Evolutionary conservation across 2,329 filamentous ascomycete species (phyloP).

Genomic region (Stagonosporopsis vannaccii): DNA sequence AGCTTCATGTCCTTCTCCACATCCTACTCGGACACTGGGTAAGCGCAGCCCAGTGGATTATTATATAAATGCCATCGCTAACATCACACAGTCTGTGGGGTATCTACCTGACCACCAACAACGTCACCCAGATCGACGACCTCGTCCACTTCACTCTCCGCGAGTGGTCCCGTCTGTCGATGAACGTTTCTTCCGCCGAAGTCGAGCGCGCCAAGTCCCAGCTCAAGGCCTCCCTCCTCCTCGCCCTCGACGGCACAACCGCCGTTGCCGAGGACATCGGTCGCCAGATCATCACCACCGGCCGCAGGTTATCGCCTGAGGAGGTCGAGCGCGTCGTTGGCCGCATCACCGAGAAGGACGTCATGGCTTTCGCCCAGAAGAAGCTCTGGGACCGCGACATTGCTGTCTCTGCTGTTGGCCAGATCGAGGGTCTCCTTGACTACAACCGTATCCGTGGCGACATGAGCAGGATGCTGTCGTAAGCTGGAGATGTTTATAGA

Average conservation of each 20-base stretch:
- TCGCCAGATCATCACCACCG: conserved; percentile 97
- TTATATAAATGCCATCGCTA: conserved; percentile 29
- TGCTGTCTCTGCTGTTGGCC: conserved; percentile 89
- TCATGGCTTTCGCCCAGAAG: conserved; percentile 93
- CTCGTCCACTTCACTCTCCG: conserved; percentile 97
- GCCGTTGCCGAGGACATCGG: conserved; percentile 98
- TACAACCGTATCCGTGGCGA: conserved; percentile 82
- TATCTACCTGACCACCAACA: conserved; percentile 96
- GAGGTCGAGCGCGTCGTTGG: conserved; percentile 95
- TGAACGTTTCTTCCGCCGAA: conserved; percentile 86
- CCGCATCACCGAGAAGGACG: conserved; percentile 90
- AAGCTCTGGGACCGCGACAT: conserved; percentile 98
- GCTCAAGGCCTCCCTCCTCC: conserved; percentile 96
- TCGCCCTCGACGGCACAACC: conserved; percentile 96
- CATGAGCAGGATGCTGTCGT: conserved; percentile 77
- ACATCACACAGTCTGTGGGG: conserved; percentile 82
- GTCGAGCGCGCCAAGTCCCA: conserved; percentile 98
- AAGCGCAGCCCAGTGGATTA: conserved; percentile 52
- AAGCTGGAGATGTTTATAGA: conserved; percentile 21
- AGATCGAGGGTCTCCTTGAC: conserved; percentile 82
- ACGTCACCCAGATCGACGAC: conserved; percentile 86
- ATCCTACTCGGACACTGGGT: conserved; percentile 99
- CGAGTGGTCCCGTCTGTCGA: conserved; percentile 95
- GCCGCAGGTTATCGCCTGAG: conserved; percentile 85
- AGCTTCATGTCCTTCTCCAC: conserved; percentile 99